Evolutionary conservation across 176 grass and related monocot genomes (phyloP), one percentile per base, ranked within the genome.

Genomic region (Tillandsia leiboldiana): DNA sequence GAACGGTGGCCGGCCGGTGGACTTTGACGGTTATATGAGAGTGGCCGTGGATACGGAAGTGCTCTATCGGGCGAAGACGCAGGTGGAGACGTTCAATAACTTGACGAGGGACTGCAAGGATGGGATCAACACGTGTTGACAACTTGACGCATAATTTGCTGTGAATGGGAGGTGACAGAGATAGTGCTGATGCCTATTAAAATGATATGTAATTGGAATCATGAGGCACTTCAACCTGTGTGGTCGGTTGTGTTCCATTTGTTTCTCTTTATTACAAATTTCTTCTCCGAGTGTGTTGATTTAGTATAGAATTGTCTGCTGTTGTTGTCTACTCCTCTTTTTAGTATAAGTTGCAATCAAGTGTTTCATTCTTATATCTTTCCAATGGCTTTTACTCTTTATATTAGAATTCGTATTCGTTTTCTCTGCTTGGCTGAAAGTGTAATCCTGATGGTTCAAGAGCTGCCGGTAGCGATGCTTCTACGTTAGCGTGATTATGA

Each of bases 91-190:
- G 9, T 99, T 99, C 72, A 90, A 90, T 76, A 93, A 99, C 79
- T 82, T 99, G 78, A 99, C 94, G 0, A 90, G 76, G 63, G 94
- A 99, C 80, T 99, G 94, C 73, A 93, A 93, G 79, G 94, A 99
- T 86, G 94, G 94, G n/a, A 69, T 86, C 71, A 99, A 99, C 58
- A 88, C 87, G 1, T 99, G 94, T 75, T 80, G 75, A 24, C 24
- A 24, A 24, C 24, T 24, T 24, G 24, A 69, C 20, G 5, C 17
- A 48, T 64, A 9, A 27, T 20, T 48, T 15, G 14, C 56, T 2
- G 56, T 9, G 10, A 23, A 61, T 18, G 7, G n/a, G 15, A 61
- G 15, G 56, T 56, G 56, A n/a, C 14, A 61, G 10, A 14, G 22
- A 23, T 61, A 20, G 56, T 22, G 56, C 23, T 23, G 56, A 61